Base-by-base conservation (phyloP, 352 stramenopile genomes). In the Phytopythium sindhum region DNA sequence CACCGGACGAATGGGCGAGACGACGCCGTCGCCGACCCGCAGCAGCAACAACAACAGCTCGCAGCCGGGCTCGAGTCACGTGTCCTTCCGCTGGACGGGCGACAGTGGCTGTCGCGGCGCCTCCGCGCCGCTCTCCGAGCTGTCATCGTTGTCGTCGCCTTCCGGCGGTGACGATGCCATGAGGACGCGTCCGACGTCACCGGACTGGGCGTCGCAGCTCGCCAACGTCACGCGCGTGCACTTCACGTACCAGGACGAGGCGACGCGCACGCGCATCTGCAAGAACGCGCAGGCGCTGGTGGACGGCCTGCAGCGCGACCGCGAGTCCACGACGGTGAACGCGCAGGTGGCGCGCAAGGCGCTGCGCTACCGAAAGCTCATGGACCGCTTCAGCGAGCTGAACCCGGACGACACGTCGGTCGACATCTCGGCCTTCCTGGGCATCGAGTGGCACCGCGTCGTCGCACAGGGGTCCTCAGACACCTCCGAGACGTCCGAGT, bases 231-330 rank as follows among this genome's bases (percentile, higher is more conserved):
- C 67, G 9, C 72, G 72, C 26, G 55, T 82, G 37, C 67, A 67
- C n/a, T 64, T 80, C 55, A 68, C 73, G 26, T 80, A 77, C 56
- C 64, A 77, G 44, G 69, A 80, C 42, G 72, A 80, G 67, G 70
- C 66, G 41, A 57, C 67, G 24, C 75, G 75, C 51, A 63, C 66
- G 14, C 72, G 72, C 3, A 68, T 80, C 9, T 80, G 72, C 53
- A 60, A 68, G 4, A 80, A 80, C 42, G 72, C 69, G 33, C 64
- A 75, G 19, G 66, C 60, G 10, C 66, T 80, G 24, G 63, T 80
- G n/a, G 66, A 80, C n/a, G 61, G 66, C 42, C 65, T 71, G 11
- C 69, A 77, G 29, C 64, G 73, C 6, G 69, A 80, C 50, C 69
- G 65, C 0, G 52, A 68, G 31, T 63, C 72, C 0, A 65, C 52